These are phyloP conservation scores for Pythium volutum DNA, from an alignment of 352 stramenopile genomes.

Conservation along the genomic window DNA sequence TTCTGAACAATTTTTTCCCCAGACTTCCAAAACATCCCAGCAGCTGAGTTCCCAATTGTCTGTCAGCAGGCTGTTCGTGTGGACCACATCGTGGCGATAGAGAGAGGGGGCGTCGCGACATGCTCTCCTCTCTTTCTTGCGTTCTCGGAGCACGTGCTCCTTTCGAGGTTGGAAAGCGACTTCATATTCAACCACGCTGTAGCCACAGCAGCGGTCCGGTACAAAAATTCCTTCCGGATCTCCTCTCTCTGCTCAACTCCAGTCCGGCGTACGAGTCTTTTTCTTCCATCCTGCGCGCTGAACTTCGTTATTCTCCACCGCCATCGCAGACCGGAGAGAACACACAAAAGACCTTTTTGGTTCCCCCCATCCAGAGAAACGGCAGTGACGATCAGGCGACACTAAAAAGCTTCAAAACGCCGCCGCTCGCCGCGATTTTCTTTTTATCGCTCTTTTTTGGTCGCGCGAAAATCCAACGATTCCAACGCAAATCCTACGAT, in stretches of 20 bases:
- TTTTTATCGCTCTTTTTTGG: neutral
- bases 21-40: constrained; percentile 2
- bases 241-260: too few species aligned
- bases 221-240: too few species aligned
- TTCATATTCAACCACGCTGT: constrained; percentile 7
- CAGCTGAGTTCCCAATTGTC: constrained; percentile 18
- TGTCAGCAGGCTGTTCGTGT: constrained; percentile 9
- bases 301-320: constrained; percentile 3
- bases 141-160: constrained; percentile 7
- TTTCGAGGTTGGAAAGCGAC: constrained; percentile 1
- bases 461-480: neutral
- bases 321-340: neutral
- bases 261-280: neutral
- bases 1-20: neutral
- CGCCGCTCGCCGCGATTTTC: neutral
- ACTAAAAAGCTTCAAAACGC: neutral
- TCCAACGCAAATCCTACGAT: constrained; percentile 4
- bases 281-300: neutral
- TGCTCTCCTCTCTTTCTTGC: constrained; percentile 1
- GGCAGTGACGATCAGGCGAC: neutral
- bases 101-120: constrained; percentile 4
- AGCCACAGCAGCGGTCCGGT: too few species aligned
- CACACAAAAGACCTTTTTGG: neutral
- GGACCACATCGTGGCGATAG: constrained; percentile 5
- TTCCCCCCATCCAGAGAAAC: neutral